Percentiles rank a stretch among this genome's conserved stretches.
Conservation (phyloP, 495 filamentous ascomycete species). For the Cryomyces minteri region DNA sequence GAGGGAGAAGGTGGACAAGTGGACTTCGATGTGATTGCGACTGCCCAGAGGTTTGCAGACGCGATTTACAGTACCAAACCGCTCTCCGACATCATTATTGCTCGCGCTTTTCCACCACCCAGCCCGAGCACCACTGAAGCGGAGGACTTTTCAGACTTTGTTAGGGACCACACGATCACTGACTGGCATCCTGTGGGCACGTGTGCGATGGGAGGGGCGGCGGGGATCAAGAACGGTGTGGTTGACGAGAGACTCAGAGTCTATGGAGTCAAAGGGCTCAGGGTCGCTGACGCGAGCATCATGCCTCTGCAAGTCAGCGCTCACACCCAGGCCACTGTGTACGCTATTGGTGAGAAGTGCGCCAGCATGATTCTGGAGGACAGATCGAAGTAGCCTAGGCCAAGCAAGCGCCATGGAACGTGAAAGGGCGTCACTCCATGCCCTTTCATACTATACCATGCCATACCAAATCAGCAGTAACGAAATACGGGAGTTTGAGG, state of each 20-base stretch:
- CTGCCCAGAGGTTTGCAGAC: slow-evolving; percentile 23
- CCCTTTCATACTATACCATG: too few species aligned
- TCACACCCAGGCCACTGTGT: slow-evolving; percentile 6
- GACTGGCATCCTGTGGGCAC: slow-evolving; percentile 9
- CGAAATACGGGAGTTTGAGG: too few species aligned
- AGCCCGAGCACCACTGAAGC: neutral
- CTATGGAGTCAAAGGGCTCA: slow-evolving; percentile 3
- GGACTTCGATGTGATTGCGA: slow-evolving; percentile 26
- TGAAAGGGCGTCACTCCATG: too few species aligned
- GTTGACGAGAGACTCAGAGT: slow-evolving; percentile 1
- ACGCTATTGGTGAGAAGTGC: slow-evolving; percentile 5
- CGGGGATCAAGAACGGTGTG: slow-evolving; percentile 1
- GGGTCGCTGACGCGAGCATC: slow-evolving; percentile 5
- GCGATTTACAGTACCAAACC: slow-evolving; percentile 25
- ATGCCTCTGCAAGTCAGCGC: slow-evolving; percentile 4
- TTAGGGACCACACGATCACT: slow-evolving; percentile 18
- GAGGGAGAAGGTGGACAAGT: slow-evolving; percentile 18
- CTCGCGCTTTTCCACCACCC: slow-evolving; percentile 21
- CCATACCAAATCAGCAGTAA: too few species aligned
- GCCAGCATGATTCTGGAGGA: slow-evolving; percentile 2
- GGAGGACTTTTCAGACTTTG: slow-evolving; percentile 21
- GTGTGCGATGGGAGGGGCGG: slow-evolving; percentile 2
- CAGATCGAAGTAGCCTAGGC: too few species aligned
- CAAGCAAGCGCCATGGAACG: too few species aligned
- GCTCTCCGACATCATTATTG: slow-evolving; percentile 21